Evolutionary conservation across 2,329 filamentous ascomycete species (phyloP).

Genomic region (Penicillium sp.): DNA sequence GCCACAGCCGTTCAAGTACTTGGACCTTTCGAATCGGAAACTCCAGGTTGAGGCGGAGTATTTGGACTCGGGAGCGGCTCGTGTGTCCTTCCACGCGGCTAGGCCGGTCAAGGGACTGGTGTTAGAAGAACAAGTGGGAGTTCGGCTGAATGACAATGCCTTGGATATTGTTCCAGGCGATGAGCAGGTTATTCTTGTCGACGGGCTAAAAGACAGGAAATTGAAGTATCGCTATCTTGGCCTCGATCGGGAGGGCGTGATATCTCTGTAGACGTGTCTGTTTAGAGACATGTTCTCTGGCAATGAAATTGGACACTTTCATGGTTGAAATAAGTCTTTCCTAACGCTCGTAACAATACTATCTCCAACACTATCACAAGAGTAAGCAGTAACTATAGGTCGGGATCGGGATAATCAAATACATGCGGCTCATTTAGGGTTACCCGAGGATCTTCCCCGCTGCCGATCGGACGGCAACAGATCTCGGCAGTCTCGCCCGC

Average conservation of each 20-base stretch:
- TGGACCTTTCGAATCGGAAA: constrained; percentile 57
- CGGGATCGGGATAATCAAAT: too few species aligned
- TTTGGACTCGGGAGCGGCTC: constrained; percentile 14
- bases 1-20: constrained; percentile 65
- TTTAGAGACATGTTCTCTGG: too few species aligned
- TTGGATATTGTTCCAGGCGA: constrained; percentile 64
- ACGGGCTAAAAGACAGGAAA: constrained; percentile 15
- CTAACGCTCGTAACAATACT: too few species aligned
- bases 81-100: constrained; percentile 50
- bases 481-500: constrained; percentile 2
- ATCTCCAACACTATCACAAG: too few species aligned
- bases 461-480: neutral
- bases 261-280: constrained; percentile 5
- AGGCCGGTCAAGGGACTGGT: constrained; percentile 65
- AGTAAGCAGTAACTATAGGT: too few species aligned
- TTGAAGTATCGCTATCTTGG: constrained; percentile 1
- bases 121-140: constrained; percentile 61
- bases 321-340: too few species aligned
- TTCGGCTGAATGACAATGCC: constrained; percentile 59
- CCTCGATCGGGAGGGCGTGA: neutral
- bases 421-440: neutral
- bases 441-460: neutral
- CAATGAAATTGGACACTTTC: too few species aligned
- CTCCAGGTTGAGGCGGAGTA: constrained; percentile 45
- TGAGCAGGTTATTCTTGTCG: constrained; percentile 48